Evolutionary conservation across 441 rosid species (phyloP), one percentile per base, ranked within the genome.

Genomic region (Capsella rubella): DNA sequence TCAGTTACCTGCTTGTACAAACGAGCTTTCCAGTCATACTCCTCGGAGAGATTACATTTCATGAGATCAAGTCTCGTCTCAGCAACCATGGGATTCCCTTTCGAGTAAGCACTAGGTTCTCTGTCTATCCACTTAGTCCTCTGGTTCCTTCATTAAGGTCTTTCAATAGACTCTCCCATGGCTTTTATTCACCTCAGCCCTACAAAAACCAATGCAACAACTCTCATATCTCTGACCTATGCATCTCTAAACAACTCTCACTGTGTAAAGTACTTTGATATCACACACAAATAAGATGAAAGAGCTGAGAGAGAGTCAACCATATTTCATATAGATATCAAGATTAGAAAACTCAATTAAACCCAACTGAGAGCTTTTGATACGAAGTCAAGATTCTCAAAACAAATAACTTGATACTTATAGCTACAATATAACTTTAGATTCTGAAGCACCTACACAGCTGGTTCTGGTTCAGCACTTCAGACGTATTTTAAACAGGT

Each of bases 51-150:
- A 66, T 85, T 89, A 77, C 93, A 89, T 28, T 80, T 89, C 85
- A 87, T 78, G 34, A 87, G 86, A 64, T 84, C 87, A 56, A 18
- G 69, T 69, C 90, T 75, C 0, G 82, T 62, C 11, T 80, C 78
- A 60, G 86, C 82, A 4, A 87, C 88, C 1, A 50, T 3, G 4
- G 90, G 87, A 63, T 87, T 85, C 6, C 90, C 93, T 79, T 55
- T 89, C 93, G 90, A 89, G 53, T 85, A 85, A 34, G 91, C 90
- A 51, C 76, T 84, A 53, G 89, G 91, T 31, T 79, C 78, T 68
- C 91, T 83, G 12, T 87, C 87, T 18, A 78, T 61, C 94, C 91
- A 89, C 28, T 76, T 56, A n/a, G 13, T 85, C 59, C 78, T 83
- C 50, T 53, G 62, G 73, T 84, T 87, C 2, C 90, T 74, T 79